Evolutionary conservation across 202 grass and related monocot species (phyloP).

Genomic region (Tripidium arundinaceum): DNA sequence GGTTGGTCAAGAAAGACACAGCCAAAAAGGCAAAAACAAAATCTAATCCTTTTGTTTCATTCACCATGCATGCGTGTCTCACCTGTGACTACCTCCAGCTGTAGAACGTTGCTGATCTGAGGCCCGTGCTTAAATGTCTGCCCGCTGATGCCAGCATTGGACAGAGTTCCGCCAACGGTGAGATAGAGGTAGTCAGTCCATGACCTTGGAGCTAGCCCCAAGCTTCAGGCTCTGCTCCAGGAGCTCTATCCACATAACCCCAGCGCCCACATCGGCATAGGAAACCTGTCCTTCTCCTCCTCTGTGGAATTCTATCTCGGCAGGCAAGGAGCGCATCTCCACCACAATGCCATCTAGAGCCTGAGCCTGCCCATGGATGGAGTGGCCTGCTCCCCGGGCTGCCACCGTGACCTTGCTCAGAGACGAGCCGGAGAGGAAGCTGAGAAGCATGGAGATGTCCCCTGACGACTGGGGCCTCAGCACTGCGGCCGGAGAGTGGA

Average conservation of each 20-base stretch:
- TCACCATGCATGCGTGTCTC: conserved; percentile 18
- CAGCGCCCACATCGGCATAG: conserved; percentile 76
- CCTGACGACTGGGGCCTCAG: conserved; percentile 67
- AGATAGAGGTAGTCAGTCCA: conserved; percentile 96
- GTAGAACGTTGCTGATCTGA: conserved; percentile 96
- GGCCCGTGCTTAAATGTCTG: conserved; percentile 97
- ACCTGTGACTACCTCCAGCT: conserved; percentile 92
- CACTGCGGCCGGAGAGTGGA: conserved; percentile 75
- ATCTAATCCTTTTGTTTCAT: conserved; percentile 33
- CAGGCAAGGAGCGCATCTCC: conserved; percentile 77
- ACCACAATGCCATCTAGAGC: conserved; percentile 95
- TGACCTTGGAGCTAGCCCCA: conserved; percentile 76
- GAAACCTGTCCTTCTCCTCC: conserved; percentile 42
- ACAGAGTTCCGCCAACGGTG: conserved; percentile 89
- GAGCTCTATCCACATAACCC: conserved; percentile 89
- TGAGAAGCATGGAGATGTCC: conserved; percentile 81
- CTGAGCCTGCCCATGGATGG: conserved; percentile 88
- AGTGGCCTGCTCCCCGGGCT: conserved; percentile 87
- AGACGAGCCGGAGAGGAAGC: conserved; percentile 75
- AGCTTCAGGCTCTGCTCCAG: conserved; percentile 85
- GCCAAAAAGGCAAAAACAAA: conserved; percentile 31
- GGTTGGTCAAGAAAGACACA: conserved; percentile 30
- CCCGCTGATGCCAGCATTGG: conserved; percentile 95
- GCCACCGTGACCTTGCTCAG: conserved; percentile 77
- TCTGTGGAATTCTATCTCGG: conserved; percentile 49